Conservation (phyloP, 805 yeast species). For the Debaryomyces tyrocola region DNA sequence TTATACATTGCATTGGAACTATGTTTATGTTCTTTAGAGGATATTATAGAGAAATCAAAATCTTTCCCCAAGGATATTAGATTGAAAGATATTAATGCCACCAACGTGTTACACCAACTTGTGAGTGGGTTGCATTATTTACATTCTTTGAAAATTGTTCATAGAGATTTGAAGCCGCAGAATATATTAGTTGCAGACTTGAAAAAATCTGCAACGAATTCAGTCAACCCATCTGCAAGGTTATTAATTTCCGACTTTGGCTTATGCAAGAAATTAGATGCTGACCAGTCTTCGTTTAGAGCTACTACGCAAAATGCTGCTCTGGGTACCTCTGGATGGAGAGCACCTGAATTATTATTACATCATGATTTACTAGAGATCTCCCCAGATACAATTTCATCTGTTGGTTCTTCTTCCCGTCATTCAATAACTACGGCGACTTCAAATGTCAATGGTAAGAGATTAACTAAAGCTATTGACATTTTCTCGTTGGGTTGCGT, state of each 20-base stretch:
- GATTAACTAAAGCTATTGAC: conserved; percentile 87
- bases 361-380: conserved; percentile 37
- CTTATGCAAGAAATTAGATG: conserved; percentile 85
- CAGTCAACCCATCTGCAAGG: conserved; percentile 38
- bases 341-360: conserved; percentile 86
- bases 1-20: conserved; percentile 90
- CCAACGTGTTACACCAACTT: conserved; percentile 66
- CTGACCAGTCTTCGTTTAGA: conserved; percentile 88
- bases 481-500: conserved; percentile 95
- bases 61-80: conserved; percentile 37
- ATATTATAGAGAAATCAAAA: conserved; percentile 62
- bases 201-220: conserved; percentile 33
- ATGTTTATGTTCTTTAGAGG: conserved; percentile 87
- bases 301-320: conserved; percentile 93
- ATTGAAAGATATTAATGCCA: conserved; percentile 26
- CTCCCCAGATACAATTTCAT: conserved; percentile 37
- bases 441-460: conserved; percentile 30
- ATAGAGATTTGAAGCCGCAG: conserved; percentile 93
- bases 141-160: conserved; percentile 89
- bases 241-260: conserved; percentile 94
- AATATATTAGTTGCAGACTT: conserved; percentile 83
- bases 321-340: conserved; percentile 94
- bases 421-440: conserved; percentile 10
- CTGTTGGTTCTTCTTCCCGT: conserved; percentile 18
- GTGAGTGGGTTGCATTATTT: conserved; percentile 83